phyloP scores from a whole-genome alignment of 805 yeast species.

The Brettanomyces bruxellensis region DNA sequence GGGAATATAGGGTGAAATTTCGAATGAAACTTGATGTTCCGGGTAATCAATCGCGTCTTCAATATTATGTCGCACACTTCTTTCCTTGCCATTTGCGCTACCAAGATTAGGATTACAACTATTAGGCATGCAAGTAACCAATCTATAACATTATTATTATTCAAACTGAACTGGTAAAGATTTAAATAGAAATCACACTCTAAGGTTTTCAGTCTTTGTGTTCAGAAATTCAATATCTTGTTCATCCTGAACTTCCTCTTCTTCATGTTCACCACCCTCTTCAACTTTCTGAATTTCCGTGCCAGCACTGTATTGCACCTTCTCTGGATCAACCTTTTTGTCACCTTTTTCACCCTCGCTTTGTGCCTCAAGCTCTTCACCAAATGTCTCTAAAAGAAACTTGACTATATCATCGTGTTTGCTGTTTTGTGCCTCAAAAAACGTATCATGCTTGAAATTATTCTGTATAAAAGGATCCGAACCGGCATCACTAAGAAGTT shows the following conservation, averaged over 20 bases:
- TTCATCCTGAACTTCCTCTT: slow-evolving; percentile 24
- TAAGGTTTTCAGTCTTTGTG: slow-evolving; percentile 1
- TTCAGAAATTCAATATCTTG: slow-evolving; percentile 10
- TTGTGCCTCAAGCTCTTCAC: slow-evolving; percentile 51
- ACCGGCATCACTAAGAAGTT: slow-evolving; percentile 61
- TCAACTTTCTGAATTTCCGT: slow-evolving; percentile 41
- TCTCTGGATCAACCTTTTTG: slow-evolving; percentile 29
- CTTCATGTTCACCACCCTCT: slow-evolving; percentile 34
- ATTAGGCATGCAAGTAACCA: too few species aligned
- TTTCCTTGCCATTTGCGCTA: too few species aligned
- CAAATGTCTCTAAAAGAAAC: slow-evolving; percentile 61
- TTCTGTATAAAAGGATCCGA: slow-evolving; percentile 82
- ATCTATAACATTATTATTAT: too few species aligned
- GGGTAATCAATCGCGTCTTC: too few species aligned
- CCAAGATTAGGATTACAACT: too few species aligned
- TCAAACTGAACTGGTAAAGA: too few species aligned
- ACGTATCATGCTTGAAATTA: slow-evolving; percentile 67
- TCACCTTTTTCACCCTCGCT: slow-evolving; percentile 38
- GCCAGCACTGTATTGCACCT: slow-evolving; percentile 36
- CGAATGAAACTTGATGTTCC: too few species aligned
- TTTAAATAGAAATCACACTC: too few species aligned
- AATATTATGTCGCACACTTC: too few species aligned
- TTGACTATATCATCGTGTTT: slow-evolving; percentile 69
- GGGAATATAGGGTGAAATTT: too few species aligned
- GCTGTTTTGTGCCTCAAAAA: slow-evolving; percentile 82